Percentiles rank a stretch among this genome's conserved stretches.
These are phyloP conservation scores for Backusella tuberculispora DNA, from an alignment of 192 early-diverging fungal genomes.

Conservation along the genomic window DNA sequence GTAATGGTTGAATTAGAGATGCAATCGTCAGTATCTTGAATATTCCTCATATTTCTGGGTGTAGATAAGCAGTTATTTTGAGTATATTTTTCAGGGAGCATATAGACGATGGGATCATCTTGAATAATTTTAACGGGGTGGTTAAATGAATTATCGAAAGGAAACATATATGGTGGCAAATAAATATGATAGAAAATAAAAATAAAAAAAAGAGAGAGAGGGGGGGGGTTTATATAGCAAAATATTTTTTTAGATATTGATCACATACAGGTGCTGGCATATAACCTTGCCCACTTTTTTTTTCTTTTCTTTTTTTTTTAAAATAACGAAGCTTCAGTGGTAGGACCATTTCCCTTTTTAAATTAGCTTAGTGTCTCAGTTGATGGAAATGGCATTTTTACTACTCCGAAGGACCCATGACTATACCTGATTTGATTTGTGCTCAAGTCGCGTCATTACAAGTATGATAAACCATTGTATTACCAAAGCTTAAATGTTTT, in stretches of 20 bases:
- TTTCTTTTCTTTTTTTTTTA: not conserved
- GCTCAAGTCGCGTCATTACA: not conserved
- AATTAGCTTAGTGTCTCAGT: not conserved
- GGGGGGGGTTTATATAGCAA: not conserved
- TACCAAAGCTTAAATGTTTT: not conserved
- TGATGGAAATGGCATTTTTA: not conserved
- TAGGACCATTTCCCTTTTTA: slow-evolving; percentile 1
- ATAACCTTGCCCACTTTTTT: not conserved
- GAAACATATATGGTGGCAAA: not conserved
- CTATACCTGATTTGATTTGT: not conserved
- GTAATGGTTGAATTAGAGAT: not conserved
- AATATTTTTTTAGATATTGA: not conserved
- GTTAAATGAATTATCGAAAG: slow-evolving; percentile 1
- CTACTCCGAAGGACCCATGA: not conserved
- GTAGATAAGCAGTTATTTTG: not conserved
- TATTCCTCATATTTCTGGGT: not conserved
- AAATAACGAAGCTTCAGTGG: not conserved
- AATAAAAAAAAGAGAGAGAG: not conserved
- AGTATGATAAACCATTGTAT: not conserved
- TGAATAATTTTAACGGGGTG: slow-evolving; percentile 3
- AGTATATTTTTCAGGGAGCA: not conserved
- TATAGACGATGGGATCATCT: not conserved
- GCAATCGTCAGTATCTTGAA: not conserved
- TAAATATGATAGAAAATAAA: not conserved
- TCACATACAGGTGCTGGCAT: not conserved